Conservation (phyloP, 805 yeast species). For the Jamesozyma lodderae region DNA sequence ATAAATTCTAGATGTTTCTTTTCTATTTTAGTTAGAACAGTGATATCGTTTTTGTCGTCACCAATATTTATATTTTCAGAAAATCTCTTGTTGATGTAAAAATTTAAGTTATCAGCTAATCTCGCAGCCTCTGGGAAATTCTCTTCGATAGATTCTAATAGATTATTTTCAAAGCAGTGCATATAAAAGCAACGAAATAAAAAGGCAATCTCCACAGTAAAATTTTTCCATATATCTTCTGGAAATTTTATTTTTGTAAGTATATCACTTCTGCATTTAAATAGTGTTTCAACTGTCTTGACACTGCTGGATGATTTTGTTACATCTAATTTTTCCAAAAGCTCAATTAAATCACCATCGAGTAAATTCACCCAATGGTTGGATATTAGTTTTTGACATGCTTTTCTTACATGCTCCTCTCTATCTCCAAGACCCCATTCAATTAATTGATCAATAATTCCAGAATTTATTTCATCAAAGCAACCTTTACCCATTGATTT, state of each 20-base stretch:
- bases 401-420: conserved; percentile 60
- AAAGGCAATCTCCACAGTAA: conserved; percentile 70
- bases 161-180: conserved; percentile 48
- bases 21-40: conserved; percentile 30
- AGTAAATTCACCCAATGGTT: conserved; percentile 62
- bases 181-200: conserved; percentile 58
- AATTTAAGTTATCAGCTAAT: conserved; percentile 50
- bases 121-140: conserved; percentile 73
- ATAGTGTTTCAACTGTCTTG: conserved; percentile 53
- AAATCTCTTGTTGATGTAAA: conserved; percentile 45
- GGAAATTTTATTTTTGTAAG: conserved; percentile 50
- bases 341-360: conserved; percentile 60
- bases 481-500: conserved; percentile 60
- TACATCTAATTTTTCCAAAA: conserved; percentile 65
- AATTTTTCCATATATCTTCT: conserved; percentile 55
- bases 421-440: conserved; percentile 86
- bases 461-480: conserved; percentile 25
- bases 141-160: conserved; percentile 49
- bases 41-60: conserved; percentile 8
- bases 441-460: conserved; percentile 56
- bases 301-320: conserved; percentile 60
- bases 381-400: conserved; percentile 64
- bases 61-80: no score
- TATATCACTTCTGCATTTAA: conserved; percentile 54
- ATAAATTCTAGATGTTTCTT: conserved; percentile 59